These are phyloP conservation scores for Luvunga scandens DNA, from an alignment of 345 rosid species.

Conservation along the genomic window DNA sequence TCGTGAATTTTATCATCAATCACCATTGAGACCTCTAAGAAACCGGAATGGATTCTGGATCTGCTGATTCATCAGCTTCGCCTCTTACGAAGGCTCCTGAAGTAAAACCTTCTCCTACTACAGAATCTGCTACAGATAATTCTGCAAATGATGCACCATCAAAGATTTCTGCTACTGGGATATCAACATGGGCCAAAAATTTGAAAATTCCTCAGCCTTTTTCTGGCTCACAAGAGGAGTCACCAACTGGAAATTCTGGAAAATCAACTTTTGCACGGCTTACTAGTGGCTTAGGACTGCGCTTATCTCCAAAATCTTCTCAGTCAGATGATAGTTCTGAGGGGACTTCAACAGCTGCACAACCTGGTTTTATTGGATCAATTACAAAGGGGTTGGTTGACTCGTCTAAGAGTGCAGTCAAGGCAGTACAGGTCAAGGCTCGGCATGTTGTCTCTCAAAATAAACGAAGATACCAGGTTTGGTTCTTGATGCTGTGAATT, in stretches of 20 bases:
- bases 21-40: constrained; percentile 11
- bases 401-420: constrained; percentile 83
- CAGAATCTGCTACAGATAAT: constrained; percentile 35
- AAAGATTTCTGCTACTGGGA: constrained; percentile 57
- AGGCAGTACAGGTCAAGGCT: constrained; percentile 90
- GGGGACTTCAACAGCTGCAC: constrained; percentile 44
- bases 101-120: constrained; percentile 33
- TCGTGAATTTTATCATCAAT: constrained; percentile 15
- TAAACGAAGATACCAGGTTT: constrained; percentile 83
- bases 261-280: constrained; percentile 74
- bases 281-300: constrained; percentile 69
- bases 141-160: constrained; percentile 49
- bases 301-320: constrained; percentile 69
- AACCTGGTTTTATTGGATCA: constrained; percentile 65
- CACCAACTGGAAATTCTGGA: constrained; percentile 47
- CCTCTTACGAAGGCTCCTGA: constrained; percentile 40
- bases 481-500: not conserved
- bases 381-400: constrained; percentile 77
- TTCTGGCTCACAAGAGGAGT: constrained; percentile 38
- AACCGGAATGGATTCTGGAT: constrained; percentile 41
- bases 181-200: constrained; percentile 69
- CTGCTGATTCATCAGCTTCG: constrained; percentile 44
- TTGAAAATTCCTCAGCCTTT: constrained; percentile 74
- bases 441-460: constrained; percentile 88
- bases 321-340: constrained; percentile 43